Percentiles rank a stretch among this genome's conserved stretches.
Evolutionary conservation across 1,284 basidiomycete species (phyloP).

Genomic region (Puccinia triticina): DNA sequence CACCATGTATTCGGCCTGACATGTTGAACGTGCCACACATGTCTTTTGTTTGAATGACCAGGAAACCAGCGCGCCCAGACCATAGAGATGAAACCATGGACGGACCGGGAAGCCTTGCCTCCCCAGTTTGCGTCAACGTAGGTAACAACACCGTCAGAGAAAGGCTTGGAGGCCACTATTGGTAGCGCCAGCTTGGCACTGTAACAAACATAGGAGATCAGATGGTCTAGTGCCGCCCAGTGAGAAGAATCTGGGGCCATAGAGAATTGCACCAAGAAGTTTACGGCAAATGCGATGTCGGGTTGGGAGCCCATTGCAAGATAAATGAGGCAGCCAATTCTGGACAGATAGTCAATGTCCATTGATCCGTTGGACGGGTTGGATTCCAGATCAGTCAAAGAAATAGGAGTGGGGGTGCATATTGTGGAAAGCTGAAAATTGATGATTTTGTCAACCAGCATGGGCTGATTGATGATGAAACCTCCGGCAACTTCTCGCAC

Average conservation of each 20-base stretch:
- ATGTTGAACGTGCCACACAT: too few relatives aligned
- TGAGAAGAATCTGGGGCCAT: not conserved
- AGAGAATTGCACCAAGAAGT: not conserved
- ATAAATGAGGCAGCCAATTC: not conserved
- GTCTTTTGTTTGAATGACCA: too few relatives aligned
- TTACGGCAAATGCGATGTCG: too few relatives aligned
- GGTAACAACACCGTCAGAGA: not conserved
- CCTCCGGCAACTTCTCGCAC: not conserved
- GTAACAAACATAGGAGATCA: not conserved
- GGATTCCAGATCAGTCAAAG: too few relatives aligned
- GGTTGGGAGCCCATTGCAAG: not conserved
- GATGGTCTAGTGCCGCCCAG: not conserved
- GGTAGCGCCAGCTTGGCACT: not conserved
- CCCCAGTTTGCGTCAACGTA: slow-evolving; percentile 9
- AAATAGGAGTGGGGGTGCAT: not conserved
- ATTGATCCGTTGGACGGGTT: not conserved
- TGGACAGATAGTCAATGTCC: not conserved
- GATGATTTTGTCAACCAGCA: not conserved
- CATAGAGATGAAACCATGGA: too few relatives aligned
- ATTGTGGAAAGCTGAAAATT: not conserved
- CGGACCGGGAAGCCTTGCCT: not conserved
- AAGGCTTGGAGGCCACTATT: not conserved
- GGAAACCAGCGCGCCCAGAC: too few relatives aligned
- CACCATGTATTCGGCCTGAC: too few relatives aligned
- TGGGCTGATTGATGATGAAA: not conserved